Percentiles rank a stretch among this genome's conserved stretches.
Evolutionary conservation across 2,329 filamentous ascomycete species (phyloP).

Genomic region (Penicillium sp.): DNA sequence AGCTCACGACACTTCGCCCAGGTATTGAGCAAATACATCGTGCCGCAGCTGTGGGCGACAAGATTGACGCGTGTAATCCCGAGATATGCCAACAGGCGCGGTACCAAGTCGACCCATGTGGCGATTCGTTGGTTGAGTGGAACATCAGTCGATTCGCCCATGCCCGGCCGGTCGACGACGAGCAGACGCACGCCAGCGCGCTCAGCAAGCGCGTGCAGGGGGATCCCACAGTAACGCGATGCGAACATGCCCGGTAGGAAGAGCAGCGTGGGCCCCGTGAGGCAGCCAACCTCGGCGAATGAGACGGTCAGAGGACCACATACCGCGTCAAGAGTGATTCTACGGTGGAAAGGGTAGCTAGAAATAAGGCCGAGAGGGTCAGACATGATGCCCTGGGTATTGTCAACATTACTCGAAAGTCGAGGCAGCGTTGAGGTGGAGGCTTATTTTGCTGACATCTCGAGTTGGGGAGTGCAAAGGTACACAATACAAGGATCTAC

Average conservation of each 20-base stretch:
- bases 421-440: no score
- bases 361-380: no score
- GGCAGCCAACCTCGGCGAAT: conserved; percentile 28
- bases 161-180: conserved; percentile 28
- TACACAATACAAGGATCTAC: no score
- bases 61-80: conserved; percentile 37
- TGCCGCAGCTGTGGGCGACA: conserved; percentile 47
- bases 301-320: conserved; percentile 23
- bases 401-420: no score
- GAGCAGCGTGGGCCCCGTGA: conserved; percentile 16
- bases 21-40: conserved; percentile 50
- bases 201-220: conserved; percentile 28
- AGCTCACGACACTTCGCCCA: conserved; percentile 15
- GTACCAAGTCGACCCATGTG: conserved; percentile 48
- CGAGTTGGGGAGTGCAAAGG: no score
- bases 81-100: conserved; percentile 42
- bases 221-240: conserved; percentile 28
- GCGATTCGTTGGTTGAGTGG: conserved; percentile 39
- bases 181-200: conserved; percentile 28
- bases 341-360: no score
- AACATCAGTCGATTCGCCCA: conserved; percentile 49
- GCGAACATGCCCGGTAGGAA: conserved; percentile 35
- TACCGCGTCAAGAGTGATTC: conserved; percentile 20
- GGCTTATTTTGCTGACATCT: no score
- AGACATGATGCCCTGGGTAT: no score